These are phyloP conservation scores for Vigna trinervia DNA, from an alignment of 306 rosid genomes.

Conservation along the genomic window DNA sequence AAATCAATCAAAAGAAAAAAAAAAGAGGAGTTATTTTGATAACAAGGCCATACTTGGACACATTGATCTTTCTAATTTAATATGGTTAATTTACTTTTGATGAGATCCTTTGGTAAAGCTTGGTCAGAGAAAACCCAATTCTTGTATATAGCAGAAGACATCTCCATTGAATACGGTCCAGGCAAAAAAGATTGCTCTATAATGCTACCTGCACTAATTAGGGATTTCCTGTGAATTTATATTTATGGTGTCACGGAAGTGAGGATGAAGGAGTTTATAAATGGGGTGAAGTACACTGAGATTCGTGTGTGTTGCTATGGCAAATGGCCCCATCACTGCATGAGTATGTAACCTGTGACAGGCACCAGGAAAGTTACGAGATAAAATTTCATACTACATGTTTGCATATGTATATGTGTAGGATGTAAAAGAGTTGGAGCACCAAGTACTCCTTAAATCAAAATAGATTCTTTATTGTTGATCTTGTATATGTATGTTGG, in stretches of 20 bases:
- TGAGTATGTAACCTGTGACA: conserved; percentile 71
- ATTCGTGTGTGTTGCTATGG: conserved; percentile 48
- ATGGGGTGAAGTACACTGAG: conserved; percentile 53
- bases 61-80: not conserved
- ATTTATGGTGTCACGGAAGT: conserved; percentile 53
- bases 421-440: no score
- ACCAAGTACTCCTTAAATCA: no score
- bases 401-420: no score
- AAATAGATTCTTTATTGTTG: no score
- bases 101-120: conserved; percentile 55
- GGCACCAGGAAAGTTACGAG: not conserved
- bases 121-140: conserved; percentile 51
- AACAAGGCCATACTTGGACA: not conserved
- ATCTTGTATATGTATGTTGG: not conserved
- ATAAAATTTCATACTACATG: not conserved
- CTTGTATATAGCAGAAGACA: conserved; percentile 50
- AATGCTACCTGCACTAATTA: conserved; percentile 45
- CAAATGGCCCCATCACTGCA: conserved; percentile 70
- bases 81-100: conserved; percentile 38
- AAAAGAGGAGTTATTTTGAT: not conserved
- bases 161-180: conserved; percentile 34
- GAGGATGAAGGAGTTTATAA: conserved; percentile 49
- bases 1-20: conserved; percentile 8
- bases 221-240: conserved; percentile 44
- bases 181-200: conserved; percentile 51